Evolutionary conservation across 192 early-diverging fungal species (phyloP).

Genomic region (Backusella liffmaniae): DNA sequence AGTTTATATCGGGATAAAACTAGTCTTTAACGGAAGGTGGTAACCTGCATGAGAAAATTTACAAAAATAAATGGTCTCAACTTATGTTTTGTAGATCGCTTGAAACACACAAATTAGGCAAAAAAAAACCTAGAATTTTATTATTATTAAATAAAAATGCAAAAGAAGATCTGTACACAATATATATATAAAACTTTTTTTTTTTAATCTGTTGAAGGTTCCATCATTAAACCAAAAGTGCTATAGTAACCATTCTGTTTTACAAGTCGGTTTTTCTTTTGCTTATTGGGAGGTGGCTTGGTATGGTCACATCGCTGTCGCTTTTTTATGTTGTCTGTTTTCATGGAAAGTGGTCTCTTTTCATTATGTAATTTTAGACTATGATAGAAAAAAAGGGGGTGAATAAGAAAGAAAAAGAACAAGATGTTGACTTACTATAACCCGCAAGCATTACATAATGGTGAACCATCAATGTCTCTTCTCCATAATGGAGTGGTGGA

Average conservation of each 20-base stretch:
- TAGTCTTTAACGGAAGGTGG: neutral
- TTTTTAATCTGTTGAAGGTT: neutral
- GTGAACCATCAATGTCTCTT: constrained; percentile 51
- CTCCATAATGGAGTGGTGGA: constrained; percentile 95
- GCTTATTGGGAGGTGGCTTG: neutral
- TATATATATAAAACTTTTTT: neutral
- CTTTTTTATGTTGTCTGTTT: constrained; percentile 51
- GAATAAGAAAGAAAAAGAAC: neutral
- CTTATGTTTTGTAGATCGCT: neutral
- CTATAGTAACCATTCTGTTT: neutral
- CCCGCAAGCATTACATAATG: constrained; percentile 56
- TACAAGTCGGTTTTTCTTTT: neutral
- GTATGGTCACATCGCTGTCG: constrained; percentile 47
- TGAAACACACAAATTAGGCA: neutral
- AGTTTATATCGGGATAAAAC: no score
- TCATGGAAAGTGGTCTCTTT: constrained; percentile 51
- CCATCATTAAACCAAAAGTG: constrained; percentile 5
- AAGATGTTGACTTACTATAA: constrained; percentile 38
- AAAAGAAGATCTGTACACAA: constrained; percentile 9
- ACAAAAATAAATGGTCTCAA: neutral
- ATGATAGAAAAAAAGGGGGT: neutral
- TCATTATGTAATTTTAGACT: constrained; percentile 51
- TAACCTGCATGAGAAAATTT: neutral
- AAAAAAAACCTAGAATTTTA: neutral
- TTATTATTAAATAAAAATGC: neutral